phyloP scores from a whole-genome alignment of 805 yeast genomes.

The Nakazawaea molendinolei region DNA sequence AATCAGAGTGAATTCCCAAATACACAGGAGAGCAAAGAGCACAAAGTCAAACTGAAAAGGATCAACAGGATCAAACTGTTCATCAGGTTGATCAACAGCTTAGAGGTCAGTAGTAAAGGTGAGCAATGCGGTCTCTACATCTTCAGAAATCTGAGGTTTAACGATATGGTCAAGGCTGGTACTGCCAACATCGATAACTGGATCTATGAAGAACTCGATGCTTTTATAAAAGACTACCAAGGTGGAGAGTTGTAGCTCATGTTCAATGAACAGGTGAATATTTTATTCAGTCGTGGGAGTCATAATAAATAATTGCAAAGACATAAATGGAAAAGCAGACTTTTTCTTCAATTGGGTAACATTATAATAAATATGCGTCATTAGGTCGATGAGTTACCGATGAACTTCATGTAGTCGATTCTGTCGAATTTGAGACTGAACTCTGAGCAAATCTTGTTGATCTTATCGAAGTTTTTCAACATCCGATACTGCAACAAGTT shows the following conservation, averaged over 20 bases:
- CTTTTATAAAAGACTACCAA: constrained; percentile 4
- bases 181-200: constrained; percentile 28
- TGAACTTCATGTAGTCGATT: constrained; percentile 7
- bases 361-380: not conserved
- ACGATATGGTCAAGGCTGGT: constrained; percentile 27
- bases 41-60: constrained; percentile 21
- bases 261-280: too few species aligned
- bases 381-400: not conserved
- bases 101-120: constrained; percentile 8
- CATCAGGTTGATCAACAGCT: constrained; percentile 37
- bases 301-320: too few species aligned
- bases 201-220: constrained; percentile 23
- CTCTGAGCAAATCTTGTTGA: constrained; percentile 6
- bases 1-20: constrained; percentile 53
- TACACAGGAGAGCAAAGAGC: constrained; percentile 41
- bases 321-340: too few species aligned
- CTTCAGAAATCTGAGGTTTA: constrained; percentile 36
- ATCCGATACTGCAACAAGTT: constrained; percentile 9
- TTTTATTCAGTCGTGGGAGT: too few species aligned
- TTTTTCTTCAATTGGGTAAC: too few species aligned
- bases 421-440: constrained; percentile 8
- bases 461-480: constrained; percentile 8
- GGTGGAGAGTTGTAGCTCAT: too few species aligned
- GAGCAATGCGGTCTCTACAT: constrained; percentile 33
- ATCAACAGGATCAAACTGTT: constrained; percentile 32